Percentiles rank a stretch among this genome's conserved stretches.
Conservation (phyloP, 805 yeast genomes). For the Metschnikowia dekortorum region DNA sequence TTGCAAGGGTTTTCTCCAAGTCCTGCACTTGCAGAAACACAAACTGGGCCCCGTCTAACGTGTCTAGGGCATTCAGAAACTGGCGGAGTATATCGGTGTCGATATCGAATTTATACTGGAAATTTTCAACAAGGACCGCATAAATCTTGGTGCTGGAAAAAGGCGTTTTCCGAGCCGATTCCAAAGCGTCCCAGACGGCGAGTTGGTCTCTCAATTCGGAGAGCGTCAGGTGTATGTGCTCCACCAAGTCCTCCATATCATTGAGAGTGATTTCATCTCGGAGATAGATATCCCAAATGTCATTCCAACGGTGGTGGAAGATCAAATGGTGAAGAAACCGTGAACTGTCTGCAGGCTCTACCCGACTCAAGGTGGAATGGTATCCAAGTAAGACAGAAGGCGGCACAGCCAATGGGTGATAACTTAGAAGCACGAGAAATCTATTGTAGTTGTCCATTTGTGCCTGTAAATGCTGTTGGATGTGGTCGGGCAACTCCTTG, state of each 20-base stretch:
- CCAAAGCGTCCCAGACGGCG: slow-evolving; percentile 25
- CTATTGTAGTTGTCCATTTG: slow-evolving; percentile 28
- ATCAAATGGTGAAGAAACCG: slow-evolving; percentile 24
- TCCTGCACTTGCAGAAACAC: neutral
- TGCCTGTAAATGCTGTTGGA: slow-evolving; percentile 16
- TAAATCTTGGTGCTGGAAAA: slow-evolving; percentile 13
- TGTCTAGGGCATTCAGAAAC: neutral
- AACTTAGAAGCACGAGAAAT: slow-evolving; percentile 26
- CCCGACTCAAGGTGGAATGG: slow-evolving; percentile 13
- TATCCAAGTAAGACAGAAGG: slow-evolving; percentile 19
- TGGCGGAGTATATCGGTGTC: neutral
- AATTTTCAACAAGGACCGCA: slow-evolving; percentile 17
- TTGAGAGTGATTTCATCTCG: slow-evolving; percentile 25
- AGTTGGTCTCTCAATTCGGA: slow-evolving; percentile 16
- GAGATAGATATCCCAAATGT: slow-evolving; percentile 28
- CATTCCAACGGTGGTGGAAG: slow-evolving; percentile 28
- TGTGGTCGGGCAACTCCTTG: neutral
- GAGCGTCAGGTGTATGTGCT: slow-evolving; percentile 20
- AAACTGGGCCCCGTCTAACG: neutral
- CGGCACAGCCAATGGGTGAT: slow-evolving; percentile 32
- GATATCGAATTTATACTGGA: slow-evolving; percentile 14
- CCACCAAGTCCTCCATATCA: slow-evolving; percentile 37
- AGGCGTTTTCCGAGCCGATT: slow-evolving; percentile 15
- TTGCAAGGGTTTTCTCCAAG: neutral
- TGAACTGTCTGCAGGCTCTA: slow-evolving; percentile 18